Evolutionary conservation across 1,284 basidiomycete genomes (phyloP).

Genomic region (Ganoderma sp.): DNA sequence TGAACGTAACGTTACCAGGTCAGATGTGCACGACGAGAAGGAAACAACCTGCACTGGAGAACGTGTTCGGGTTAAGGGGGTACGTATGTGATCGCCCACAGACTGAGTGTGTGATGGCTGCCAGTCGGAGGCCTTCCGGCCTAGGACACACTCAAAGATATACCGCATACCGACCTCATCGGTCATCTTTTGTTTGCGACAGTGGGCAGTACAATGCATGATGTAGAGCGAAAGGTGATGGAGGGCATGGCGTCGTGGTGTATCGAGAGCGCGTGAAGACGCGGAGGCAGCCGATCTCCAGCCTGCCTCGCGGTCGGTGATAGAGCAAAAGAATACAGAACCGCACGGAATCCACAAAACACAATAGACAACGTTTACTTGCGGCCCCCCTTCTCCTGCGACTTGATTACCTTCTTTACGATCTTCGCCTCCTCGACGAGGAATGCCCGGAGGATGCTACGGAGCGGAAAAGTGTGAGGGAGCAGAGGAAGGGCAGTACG

Average conservation of each 20-base stretch:
- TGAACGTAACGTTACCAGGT: not conserved
- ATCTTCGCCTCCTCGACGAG: slow-evolving; percentile 99
- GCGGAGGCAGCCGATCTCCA: slow-evolving; percentile 20
- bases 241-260: slow-evolving; percentile 35
- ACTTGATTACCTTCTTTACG: slow-evolving; percentile 99
- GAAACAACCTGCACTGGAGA: not conserved
- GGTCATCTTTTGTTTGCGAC: slow-evolving; percentile 39
- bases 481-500: too few relatives aligned
- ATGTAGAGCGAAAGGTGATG: slow-evolving; percentile 35
- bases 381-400: slow-evolving; percentile 60
- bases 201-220: slow-evolving; percentile 42
- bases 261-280: slow-evolving; percentile 26
- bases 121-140: not conserved
- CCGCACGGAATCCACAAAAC: slow-evolving; percentile 21
- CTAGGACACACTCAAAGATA: not conserved
- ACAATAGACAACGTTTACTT: slow-evolving; percentile 37
- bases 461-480: not conserved
- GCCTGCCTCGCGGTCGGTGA: slow-evolving; percentile 28
- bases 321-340: slow-evolving; percentile 31
- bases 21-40: not conserved
- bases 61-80: not conserved
- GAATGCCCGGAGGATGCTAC: slow-evolving; percentile 96
- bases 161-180: slow-evolving; percentile 41
- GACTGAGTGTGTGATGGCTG: too few relatives aligned
- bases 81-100: too few relatives aligned